Conservation (phyloP, 2,329 filamentous ascomycete genomes). For the Pseudogymnoascus sp. region DNA sequence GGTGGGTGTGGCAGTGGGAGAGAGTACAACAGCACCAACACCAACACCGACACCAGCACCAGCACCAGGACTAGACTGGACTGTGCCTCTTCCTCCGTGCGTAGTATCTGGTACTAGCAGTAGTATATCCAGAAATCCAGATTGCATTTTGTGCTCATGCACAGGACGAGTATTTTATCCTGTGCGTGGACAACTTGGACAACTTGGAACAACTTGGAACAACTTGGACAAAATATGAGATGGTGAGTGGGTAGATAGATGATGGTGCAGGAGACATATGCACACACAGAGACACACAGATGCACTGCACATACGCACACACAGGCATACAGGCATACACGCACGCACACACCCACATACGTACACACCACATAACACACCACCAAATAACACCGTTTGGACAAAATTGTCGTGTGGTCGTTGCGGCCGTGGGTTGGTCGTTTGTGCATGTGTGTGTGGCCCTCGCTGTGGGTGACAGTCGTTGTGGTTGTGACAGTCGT, state of each 20-base stretch:
- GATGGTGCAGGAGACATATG: background rate
- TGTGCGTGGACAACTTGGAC: background rate
- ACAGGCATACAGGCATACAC: background rate
- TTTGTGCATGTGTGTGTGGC: background rate
- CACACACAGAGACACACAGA: background rate
- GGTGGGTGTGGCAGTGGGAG: background rate
- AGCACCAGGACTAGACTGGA: background rate
- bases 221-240: background rate
- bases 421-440: background rate
- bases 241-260: background rate
- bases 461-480: background rate
- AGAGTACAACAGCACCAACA: background rate
- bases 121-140: background rate
- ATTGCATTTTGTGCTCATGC: background rate
- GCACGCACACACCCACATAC: background rate
- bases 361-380: background rate
- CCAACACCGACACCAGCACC: background rate
- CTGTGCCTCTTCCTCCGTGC: constrained; percentile 3
- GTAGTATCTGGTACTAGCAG: background rate
- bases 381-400: background rate
- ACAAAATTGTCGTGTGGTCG: background rate
- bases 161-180: background rate
- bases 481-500: background rate
- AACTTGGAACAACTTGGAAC: background rate
- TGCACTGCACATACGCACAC: too few species aligned